Base-by-base conservation (phyloP, 2,329 filamentous ascomycete species). In the Colletotrichum zoysiae region DNA sequence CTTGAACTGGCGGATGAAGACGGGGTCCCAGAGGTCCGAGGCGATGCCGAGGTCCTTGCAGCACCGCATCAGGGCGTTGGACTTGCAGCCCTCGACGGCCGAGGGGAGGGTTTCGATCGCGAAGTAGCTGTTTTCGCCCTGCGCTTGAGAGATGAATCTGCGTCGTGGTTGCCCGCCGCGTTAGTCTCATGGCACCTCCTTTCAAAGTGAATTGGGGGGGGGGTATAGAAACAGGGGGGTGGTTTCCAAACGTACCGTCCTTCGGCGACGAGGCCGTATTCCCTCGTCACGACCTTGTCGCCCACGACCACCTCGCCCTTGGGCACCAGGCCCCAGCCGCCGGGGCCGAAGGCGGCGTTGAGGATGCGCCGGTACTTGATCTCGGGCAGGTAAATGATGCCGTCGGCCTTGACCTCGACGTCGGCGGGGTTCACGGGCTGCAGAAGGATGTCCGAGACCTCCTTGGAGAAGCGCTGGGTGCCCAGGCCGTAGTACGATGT, bases 31-130 rank as follows among this genome's bases (percentile, higher is more conserved):
- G 26, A 99, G 88, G 83, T 99, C 96, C 75, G 92, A 95, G 1
- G 94, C 96, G 75, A 99, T 93, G 46, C 96, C 96, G 42, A 99
- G 85, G 81, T 99, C 96, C 85, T 99, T 99, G 86, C 96, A 98
- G 88, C 95, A 98, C 70, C 96, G 93, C 91, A 98, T 97, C 76
- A 99, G 87, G 16, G 96, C 96, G 80, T 99, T 99, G 74, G 95
- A 97, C 84, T 98, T 98, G 87, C 95, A 97, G 65, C 96, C 96
- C 83, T 99, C 96, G 72, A 95, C 95, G 11, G 96, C 95, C 1
- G 95, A 97, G 35, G 96, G 95, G 74, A 99, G 95, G 67, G 93
- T 92, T 76, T 98, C 95, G 44, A 94, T 89, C 76, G 89, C 90
- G 84, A 98, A 99, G 84, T 97, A 99, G 76, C 93, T 90, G 85